phyloP scores from a whole-genome alignment of 768 basidiomycete genomes.

The Mycena crocata region DNA sequence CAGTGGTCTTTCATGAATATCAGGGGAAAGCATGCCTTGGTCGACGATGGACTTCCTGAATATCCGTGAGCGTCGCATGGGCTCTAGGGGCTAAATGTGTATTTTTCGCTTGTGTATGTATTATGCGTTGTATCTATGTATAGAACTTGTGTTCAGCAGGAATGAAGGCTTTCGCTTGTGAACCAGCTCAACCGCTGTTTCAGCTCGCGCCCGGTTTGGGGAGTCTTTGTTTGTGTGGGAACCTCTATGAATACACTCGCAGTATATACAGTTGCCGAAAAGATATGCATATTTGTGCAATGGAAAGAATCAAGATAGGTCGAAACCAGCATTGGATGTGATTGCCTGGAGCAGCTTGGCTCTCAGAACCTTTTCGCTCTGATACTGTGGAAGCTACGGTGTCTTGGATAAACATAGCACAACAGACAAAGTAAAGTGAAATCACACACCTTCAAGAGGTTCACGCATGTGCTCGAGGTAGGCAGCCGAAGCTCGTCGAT shows the following conservation, averaged over 20 bases:
- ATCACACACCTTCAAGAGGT: constrained; percentile 81
- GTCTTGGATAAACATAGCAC: neutral
- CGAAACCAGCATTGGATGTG: constrained; percentile 90
- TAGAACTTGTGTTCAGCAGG: too few relatives aligned
- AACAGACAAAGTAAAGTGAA: neutral
- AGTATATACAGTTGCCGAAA: neutral
- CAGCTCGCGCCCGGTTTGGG: too few relatives aligned
- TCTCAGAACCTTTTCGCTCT: constrained; percentile 69
- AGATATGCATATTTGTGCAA: constrained; percentile 13
- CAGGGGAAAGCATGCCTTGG: constrained; percentile 24
- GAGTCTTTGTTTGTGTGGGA: too few relatives aligned
- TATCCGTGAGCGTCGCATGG: constrained; percentile 22
- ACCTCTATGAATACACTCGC: constrained; percentile 27
- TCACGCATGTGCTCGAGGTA: constrained; percentile 90
- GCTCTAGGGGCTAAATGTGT: too few relatives aligned
- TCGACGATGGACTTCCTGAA: constrained; percentile 27
- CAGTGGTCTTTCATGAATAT: constrained; percentile 29
- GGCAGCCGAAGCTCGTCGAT: constrained; percentile 77
- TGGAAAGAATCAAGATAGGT: constrained; percentile 73
- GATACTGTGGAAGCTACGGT: constrained; percentile 75
- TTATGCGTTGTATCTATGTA: too few relatives aligned
- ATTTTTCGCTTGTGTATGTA: too few relatives aligned
- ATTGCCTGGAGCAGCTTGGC: constrained; percentile 90
- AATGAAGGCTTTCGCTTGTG: too few relatives aligned
- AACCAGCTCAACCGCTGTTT: too few relatives aligned